Base-by-base conservation (phyloP, 495 filamentous ascomycete genomes). In the Cetradonia linearis region DNA sequence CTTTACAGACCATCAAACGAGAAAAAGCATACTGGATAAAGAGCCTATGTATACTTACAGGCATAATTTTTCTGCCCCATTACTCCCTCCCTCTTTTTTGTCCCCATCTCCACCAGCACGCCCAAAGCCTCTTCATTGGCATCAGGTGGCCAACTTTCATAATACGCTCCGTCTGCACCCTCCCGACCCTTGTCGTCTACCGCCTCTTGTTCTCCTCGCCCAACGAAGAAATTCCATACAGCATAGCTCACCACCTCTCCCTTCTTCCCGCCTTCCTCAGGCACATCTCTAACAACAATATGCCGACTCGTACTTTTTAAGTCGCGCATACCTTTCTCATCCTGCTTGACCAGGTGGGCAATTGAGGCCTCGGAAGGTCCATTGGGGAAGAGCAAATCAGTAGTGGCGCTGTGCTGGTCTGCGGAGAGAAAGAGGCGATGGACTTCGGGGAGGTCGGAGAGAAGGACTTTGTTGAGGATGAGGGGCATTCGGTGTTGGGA, bases 211-310 rank as follows among this genome's bases (percentile, higher is more conserved):
- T 57, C 33, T 27, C 33, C 27, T 8, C 40, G 18, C 40, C 18
- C 28, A 46, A 56, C 54, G 10, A 56, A 44, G 18, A 56, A 56
- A 28, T 56, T 42, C 54, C 54, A 56, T 34, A 42, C 3, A 9
- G 54, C 54, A 56, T 56, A 52, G 47, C 58, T 59, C 16, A 59
- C 48, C 6, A 27, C 28, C 27, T 59, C 46, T 28, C 58, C 58
- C 8, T 20, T 40, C 18, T 18, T 25, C 23, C 13, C 10, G 20
- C 25, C 46, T 28, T 40, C 48, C 14, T 16, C 46, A 27, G 42
- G 46, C 18, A 59, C 5, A 50, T 50, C 44, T 14, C 50, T 37
- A 2, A 61, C 20, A 0, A 58, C 48, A 36, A 59, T n/a, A 23
- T 36, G 30, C 42, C 56, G 56, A 37, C 27, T 13, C 20, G 28